Percentiles rank a stretch among this genome's conserved stretches.
phyloP scores from a whole-genome alignment of 2,329 filamentous ascomycete genomes.

The Didymella glomerata region DNA sequence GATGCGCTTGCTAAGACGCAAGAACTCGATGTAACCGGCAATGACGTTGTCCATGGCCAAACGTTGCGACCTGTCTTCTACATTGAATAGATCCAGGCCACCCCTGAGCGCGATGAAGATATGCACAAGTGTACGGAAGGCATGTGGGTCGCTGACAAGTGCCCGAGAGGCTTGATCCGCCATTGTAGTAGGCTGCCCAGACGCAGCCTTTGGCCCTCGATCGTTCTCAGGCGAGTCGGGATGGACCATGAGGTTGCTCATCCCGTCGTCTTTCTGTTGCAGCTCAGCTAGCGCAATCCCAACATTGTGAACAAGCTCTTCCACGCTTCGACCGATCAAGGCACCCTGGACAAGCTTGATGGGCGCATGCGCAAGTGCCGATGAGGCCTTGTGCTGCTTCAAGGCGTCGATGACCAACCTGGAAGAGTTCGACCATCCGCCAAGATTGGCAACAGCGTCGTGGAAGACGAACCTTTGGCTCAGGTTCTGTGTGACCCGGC shows the following conservation, averaged over 20 bases:
- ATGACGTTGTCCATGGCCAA: conserved; percentile 74
- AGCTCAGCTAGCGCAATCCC: conserved; percentile 55
- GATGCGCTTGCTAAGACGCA: conserved; percentile 75
- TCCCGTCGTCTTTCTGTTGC: conserved; percentile 40
- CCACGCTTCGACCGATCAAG: conserved; percentile 69
- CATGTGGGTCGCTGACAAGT: conserved; percentile 53
- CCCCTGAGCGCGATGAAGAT: conserved; percentile 70
- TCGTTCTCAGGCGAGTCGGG: conserved; percentile 35
- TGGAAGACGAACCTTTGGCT: conserved; percentile 69
- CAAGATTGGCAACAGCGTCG: conserved; percentile 70
- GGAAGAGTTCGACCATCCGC: conserved; percentile 62
- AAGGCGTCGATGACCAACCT: conserved; percentile 67
- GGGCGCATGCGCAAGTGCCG: conserved; percentile 68
- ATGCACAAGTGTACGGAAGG: conserved; percentile 57
- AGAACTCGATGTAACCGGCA: conserved; percentile 80
- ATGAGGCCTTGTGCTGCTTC: conserved; percentile 64
- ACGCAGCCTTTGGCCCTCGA: conserved; percentile 30
- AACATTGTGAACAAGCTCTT: conserved; percentile 55
- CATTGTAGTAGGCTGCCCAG: conserved; percentile 30
- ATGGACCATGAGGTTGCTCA: conserved; percentile 43
- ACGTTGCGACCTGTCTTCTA: conserved; percentile 34
- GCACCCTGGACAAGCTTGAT: conserved; percentile 80
- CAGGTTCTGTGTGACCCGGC: conserved; percentile 61
- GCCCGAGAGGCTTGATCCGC: conserved; percentile 40
- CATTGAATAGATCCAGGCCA: conserved; percentile 51